phyloP scores from a whole-genome alignment of 148 eudicot genomes.

The Vaccinium macrocarpon region DNA sequence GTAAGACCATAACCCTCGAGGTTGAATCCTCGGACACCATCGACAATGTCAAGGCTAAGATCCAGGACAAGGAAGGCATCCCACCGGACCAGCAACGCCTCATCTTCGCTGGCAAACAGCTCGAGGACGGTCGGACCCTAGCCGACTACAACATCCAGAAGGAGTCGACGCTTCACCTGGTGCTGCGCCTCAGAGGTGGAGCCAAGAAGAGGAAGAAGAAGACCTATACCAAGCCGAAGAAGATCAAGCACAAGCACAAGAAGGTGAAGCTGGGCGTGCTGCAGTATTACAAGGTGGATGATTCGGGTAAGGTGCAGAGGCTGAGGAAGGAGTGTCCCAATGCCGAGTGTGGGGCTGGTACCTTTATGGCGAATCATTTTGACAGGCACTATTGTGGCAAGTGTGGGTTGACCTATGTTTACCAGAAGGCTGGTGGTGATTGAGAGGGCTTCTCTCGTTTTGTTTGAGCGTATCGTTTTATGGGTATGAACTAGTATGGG shows the following conservation, averaged over 20 bases:
- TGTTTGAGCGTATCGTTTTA: background rate
- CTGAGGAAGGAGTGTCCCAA: conserved; percentile 30
- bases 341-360: conserved; percentile 32
- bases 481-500: background rate
- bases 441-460: background rate
- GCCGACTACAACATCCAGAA: conserved; percentile 33
- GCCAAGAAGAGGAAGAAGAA: conserved; percentile 28
- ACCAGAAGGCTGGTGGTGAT: conserved; percentile 29
- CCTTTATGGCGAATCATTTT: conserved; percentile 33
- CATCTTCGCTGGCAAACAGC: conserved; percentile 31
- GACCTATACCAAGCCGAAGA: conserved; percentile 33
- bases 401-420: conserved; percentile 30
- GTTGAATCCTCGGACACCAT: conserved; percentile 27
- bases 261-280: conserved; percentile 24
- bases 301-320: conserved; percentile 32
- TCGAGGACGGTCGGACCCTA: conserved; percentile 28
- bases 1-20: conserved; percentile 22
- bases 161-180: conserved; percentile 26
- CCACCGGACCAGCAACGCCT: conserved; percentile 28
- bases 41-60: conserved; percentile 31
- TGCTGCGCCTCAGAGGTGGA: conserved; percentile 20
- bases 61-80: conserved; percentile 30
- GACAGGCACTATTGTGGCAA: conserved; percentile 33
- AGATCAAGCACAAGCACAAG: conserved; percentile 30
- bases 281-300: conserved; percentile 31